These are phyloP conservation scores for Monosporascus sp. DNA, from an alignment of 2,329 filamentous ascomycete genomes.

Conservation along the genomic window DNA sequence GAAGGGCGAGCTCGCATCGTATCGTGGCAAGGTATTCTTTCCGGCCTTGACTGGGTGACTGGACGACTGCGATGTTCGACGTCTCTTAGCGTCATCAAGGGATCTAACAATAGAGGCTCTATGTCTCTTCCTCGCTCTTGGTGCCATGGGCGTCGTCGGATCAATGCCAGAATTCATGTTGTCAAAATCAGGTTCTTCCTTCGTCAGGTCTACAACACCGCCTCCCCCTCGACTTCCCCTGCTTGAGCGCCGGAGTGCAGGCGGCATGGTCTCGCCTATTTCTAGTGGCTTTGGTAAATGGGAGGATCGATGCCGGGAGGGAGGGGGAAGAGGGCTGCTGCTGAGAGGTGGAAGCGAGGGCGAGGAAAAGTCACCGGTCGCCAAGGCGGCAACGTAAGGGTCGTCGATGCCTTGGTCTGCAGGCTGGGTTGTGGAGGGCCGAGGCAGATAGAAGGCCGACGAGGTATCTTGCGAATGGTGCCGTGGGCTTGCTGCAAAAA, in stretches of 20 bases:
- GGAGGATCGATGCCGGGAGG: constrained; percentile 5
- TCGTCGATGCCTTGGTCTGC: constrained; percentile 15
- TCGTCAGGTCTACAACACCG: constrained; percentile 18
- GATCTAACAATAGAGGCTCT: constrained; percentile 3
- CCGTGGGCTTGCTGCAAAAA: no score
- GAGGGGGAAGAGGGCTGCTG: constrained; percentile 13
- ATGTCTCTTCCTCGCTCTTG: constrained; percentile 13
- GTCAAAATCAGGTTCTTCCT: constrained; percentile 19
- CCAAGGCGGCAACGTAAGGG: constrained; percentile 15
- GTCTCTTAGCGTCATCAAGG: constrained; percentile 11
- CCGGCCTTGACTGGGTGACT: constrained; percentile 14
- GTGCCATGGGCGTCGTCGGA: constrained; percentile 17
- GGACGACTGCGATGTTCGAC: constrained; percentile 15
- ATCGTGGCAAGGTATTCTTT: constrained; percentile 24
- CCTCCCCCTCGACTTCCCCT: constrained; percentile 14
- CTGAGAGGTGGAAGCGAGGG: constrained; percentile 24
- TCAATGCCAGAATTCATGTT: constrained; percentile 14
- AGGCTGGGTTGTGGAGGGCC: constrained; percentile 4
- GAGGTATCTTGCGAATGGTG: neutral
- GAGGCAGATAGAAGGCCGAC: constrained; percentile 1
- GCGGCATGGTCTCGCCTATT: constrained; percentile 15
- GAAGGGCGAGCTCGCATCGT: constrained; percentile 19
- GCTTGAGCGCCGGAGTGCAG: constrained; percentile 5
- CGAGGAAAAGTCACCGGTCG: constrained; percentile 22
- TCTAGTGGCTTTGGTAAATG: constrained; percentile 11